Evolutionary conservation across 2,329 filamentous ascomycete species (phyloP).

Genomic region (Colletotrichum lentis): DNA sequence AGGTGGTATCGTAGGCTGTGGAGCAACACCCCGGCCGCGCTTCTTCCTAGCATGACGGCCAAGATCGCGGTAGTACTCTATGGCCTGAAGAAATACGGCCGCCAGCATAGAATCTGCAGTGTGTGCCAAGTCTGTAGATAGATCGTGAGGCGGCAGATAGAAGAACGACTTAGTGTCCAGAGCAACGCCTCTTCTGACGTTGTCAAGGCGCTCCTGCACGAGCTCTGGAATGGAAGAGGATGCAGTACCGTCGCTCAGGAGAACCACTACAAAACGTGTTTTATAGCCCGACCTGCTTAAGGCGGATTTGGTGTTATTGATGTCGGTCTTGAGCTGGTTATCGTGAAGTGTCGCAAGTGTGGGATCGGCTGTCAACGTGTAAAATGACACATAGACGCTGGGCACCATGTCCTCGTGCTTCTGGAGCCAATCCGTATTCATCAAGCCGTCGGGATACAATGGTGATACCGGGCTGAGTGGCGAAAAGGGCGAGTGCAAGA

Average conservation of each 20-base stretch:
- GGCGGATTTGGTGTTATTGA: constrained; percentile 76
- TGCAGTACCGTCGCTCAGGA: constrained; percentile 72
- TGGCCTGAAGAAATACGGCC: constrained; percentile 74
- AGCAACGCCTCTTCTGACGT: constrained; percentile 79
- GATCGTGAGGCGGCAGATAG: constrained; percentile 78
- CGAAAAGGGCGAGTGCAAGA: constrained; percentile 91
- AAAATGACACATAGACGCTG: constrained; percentile 82
- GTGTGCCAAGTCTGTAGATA: constrained; percentile 73
- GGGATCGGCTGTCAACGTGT: constrained; percentile 75
- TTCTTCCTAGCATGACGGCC: constrained; percentile 93
- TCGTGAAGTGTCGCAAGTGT: constrained; percentile 82
- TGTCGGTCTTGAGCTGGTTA: constrained; percentile 86
- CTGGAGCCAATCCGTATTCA: constrained; percentile 81
- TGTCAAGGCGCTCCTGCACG: constrained; percentile 74
- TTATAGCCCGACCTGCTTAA: constrained; percentile 77
- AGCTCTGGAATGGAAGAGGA: constrained; percentile 64
- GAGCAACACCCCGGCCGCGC: constrained; percentile 78
- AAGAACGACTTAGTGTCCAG: constrained; percentile 87
- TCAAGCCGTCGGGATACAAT: constrained; percentile 88
- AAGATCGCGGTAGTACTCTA: constrained; percentile 93
- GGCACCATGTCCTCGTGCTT: constrained; percentile 90
- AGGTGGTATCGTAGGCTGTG: constrained; percentile 82
- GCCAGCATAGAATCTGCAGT: constrained; percentile 78
- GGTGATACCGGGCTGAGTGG: constrained; percentile 84
- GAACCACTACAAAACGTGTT: constrained; percentile 77